Evolutionary conservation across 2,329 filamentous ascomycete genomes (phyloP), one percentile per base, ranked within the genome.

Genomic region (Aspergillus sp.): DNA sequence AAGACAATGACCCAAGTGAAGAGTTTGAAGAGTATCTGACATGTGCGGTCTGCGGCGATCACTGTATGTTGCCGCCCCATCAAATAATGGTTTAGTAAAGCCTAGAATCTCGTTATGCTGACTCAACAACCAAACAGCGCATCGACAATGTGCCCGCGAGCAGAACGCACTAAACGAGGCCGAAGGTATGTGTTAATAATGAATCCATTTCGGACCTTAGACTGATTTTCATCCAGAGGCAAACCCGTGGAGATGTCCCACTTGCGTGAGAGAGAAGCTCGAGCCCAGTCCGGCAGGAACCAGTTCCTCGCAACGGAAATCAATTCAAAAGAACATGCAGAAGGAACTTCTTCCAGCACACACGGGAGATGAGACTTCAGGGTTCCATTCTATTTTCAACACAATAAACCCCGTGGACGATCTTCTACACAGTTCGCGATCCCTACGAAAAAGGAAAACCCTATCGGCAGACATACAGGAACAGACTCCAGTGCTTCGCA

Each of bases 71-170:
- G 50, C 56, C 61, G 60, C 54, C 56, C 58, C 45, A 44, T 58
- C 47, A 57, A 59, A 60, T 62, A 54, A 52, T 55, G 53, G 59
- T 63, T 65, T 64, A 63, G 57, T 68, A 66, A 22, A 22, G 22
- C n/a, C n/a, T n/a, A n/a, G n/a, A n/a, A n/a, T 22, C 5, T 22
- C 22, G 22, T 6, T 22, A 67, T 61, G 58, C 64, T 69, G 57
- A 70, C 66, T 76, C 76, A 73, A 76, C 72, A 70, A 68, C 65
- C 73, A 70, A 73, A 68, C 76, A 96, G 93, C 91, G 65, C 93
- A 97, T 77, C 86, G 88, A 70, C 88, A 94, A 81, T 96, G 93
- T 74, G 92, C 90, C 53, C 85, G 87, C 66, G 83, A 88, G 68
- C 82, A 84, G 68, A 82, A 82, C 53, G 83, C 83, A 58, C 74